These are phyloP conservation scores for Alternaria novae-zelandiae DNA, from an alignment of 2,329 filamentous ascomycete genomes.

Conservation along the genomic window DNA sequence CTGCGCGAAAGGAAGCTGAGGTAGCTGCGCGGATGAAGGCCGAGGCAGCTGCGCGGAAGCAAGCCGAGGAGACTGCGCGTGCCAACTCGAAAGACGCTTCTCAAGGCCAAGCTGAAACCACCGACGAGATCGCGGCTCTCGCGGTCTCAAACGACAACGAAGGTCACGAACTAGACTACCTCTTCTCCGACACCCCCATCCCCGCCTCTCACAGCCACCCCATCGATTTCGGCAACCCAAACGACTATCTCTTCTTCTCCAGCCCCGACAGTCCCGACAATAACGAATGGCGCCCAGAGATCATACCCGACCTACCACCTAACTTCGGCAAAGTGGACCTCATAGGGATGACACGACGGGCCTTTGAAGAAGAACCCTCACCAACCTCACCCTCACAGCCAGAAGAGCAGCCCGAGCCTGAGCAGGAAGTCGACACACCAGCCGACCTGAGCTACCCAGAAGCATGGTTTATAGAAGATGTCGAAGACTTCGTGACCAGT, in stretches of 20 bases:
- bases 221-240: not conserved
- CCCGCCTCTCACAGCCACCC: not conserved
- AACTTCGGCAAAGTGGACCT: not conserved
- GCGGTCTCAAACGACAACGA: not conserved
- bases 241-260: not conserved
- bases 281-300: not conserved
- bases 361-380: not conserved
- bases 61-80: not conserved
- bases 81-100: not conserved
- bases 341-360: fast-evolving
- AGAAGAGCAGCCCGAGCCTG: not conserved
- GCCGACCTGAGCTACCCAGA: not conserved
- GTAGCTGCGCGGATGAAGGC: not conserved
- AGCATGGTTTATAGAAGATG: not conserved
- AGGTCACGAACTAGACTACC: not conserved
- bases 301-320: not conserved
- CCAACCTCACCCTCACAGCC: not conserved
- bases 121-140: not conserved
- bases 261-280: not conserved
- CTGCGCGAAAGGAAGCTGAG: not conserved
- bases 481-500: not conserved
- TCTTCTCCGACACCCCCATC: not conserved
- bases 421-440: not conserved
- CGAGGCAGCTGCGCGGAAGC: not conserved
- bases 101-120: not conserved